Evolutionary conservation across 768 basidiomycete genomes (phyloP), one percentile per base, ranked within the genome.

Genomic region (Psilocybe sp.): DNA sequence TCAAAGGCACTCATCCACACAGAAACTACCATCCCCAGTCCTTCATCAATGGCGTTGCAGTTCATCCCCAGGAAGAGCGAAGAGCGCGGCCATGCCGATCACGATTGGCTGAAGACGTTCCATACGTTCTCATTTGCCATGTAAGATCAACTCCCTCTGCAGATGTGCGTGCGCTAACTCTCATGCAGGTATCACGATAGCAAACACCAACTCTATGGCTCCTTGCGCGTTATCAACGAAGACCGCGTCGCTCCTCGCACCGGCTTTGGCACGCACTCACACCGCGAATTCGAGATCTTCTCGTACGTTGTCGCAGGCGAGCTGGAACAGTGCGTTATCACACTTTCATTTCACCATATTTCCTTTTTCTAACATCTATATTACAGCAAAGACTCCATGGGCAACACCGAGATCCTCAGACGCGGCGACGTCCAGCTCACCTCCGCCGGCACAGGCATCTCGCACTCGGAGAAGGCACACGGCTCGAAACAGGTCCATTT

Each of bases 351-450:
- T 14, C 2, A 33, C 20, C 11, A 38, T n/a, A 47, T 41, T 40
- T 42, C 19, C 10, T 44, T 23, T 53, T 15, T 9, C 31, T 16
- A 28, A 36, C 56, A 15, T n/a, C 46, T 20, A 12, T 39, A 12
- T 39, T 48, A 9, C 51, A 92, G 93, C 71, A 80, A 87, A 67
- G 96, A 98, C 69, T 90, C 86, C 5, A 90, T 97, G 87, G 86
- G 87, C 35, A 96, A 96, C 70, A 78, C 79, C 47, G 96, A 98
- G 65, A 76, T 94, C 50, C 80, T 98, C 63, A 84, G 85, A 64
- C 83, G 92, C 13, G 96, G 96, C 1, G 88, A 92, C 58, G 58
- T 98, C 31, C 95, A 98, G 66, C 81, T 97, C 71, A 94, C 94
- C 2, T 92, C 88, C 1, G 84, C 95, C 0, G 95, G 95, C 9